A percentile compares a stretch with the other conserved stretches of the same genome.
Evolutionary conservation across 1,284 basidiomycete genomes (phyloP).

Genomic region (Melampsora americana): DNA sequence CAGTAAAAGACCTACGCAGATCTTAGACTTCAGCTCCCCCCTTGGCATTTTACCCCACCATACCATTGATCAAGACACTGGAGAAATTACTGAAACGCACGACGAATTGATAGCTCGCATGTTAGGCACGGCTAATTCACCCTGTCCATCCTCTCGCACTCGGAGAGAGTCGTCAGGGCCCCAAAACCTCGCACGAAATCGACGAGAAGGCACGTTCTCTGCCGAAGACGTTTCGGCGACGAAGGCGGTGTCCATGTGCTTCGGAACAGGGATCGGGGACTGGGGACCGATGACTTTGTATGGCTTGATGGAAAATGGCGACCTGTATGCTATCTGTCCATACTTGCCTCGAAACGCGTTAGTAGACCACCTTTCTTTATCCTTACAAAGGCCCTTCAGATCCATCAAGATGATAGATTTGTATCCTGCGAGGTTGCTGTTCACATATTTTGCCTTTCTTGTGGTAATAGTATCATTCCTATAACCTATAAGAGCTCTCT

Average conservation of each 20-base stretch:
- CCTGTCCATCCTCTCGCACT: neutral
- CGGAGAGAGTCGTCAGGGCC: neutral
- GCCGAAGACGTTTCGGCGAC: conserved; percentile 69
- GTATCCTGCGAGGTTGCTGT: conserved; percentile 8
- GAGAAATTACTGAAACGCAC: neutral
- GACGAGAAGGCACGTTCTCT: conserved; percentile 51
- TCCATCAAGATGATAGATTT: neutral
- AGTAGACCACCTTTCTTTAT: conserved; percentile 53
- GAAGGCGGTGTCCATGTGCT: conserved; percentile 75
- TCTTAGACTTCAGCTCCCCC: conserved; percentile 31
- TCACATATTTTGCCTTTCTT: conserved; percentile 63
- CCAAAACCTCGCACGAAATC: neutral
- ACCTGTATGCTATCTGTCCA: conserved; percentile 84
- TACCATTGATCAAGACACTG: neutral
- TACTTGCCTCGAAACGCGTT: conserved; percentile 84
- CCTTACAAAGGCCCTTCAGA: conserved; percentile 5
- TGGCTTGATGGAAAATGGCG: conserved; percentile 81
- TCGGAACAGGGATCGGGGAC: conserved; percentile 75
- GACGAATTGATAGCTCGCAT: neutral
- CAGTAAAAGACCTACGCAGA: conserved; percentile 17
- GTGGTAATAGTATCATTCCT: conserved; percentile 58
- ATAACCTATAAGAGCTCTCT: conserved; percentile 36
- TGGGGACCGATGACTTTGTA: conserved; percentile 88
- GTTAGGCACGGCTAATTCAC: neutral
- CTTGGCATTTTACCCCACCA: conserved; percentile 3